Evolutionary conservation across 345 rosid genomes (phyloP).

Genomic region (Bruguiera parviflora): DNA sequence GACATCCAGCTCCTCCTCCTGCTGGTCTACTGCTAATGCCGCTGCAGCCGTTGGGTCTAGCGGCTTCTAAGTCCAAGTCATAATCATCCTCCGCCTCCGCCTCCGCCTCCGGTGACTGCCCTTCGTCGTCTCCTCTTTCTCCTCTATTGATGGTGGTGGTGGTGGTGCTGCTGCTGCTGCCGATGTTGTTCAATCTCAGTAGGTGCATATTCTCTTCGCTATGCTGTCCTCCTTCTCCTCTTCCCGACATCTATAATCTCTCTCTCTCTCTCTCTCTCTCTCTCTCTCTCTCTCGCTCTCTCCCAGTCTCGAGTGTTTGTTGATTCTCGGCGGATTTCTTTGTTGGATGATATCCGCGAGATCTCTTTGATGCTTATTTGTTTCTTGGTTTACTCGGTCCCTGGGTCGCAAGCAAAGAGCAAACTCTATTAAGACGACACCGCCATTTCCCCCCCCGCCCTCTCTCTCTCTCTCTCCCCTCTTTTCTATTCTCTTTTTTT

Average conservation of each 20-base stretch:
- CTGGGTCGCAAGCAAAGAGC: too few species aligned
- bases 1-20: neutral
- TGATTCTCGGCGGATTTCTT: neutral
- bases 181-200: slow-evolving; percentile 26
- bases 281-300: neutral
- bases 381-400: too few species aligned
- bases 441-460: too few species aligned
- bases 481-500: too few species aligned
- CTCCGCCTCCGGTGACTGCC: neutral
- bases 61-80: neutral
- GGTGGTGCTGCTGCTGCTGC: neutral
- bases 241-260: neutral
- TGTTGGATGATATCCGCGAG: neutral
- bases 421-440: too few species aligned
- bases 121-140: neutral
- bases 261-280: neutral
- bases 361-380: too few species aligned
- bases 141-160: slow-evolving; percentile 7
- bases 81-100: neutral
- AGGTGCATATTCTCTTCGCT: slow-evolving; percentile 36
- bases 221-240: neutral
- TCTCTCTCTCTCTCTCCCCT: too few species aligned
- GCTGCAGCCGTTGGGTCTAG: neutral
- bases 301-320: neutral
- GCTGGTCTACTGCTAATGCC: neutral